phyloP scores from a whole-genome alignment of 257 asterid genomes.

The Echium plantagineum region DNA sequence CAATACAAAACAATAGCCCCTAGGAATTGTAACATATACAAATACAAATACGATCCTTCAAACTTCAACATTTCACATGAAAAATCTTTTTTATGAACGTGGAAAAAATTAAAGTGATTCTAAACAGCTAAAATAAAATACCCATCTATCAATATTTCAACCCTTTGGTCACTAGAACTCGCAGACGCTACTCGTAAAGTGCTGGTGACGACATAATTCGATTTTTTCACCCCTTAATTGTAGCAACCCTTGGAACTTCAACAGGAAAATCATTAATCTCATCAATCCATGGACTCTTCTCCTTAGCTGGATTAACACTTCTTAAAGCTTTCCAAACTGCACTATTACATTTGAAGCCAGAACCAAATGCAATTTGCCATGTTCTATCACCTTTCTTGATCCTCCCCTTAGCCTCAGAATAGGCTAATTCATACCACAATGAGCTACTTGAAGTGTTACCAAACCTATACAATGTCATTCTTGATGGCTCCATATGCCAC shows the following conservation, averaged over 20 bases:
- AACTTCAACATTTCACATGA: too few relatives aligned
- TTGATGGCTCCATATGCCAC: conserved; percentile 59
- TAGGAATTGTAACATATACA: too few relatives aligned
- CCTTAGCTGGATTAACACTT: conserved; percentile 19
- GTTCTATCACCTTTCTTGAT: conserved; percentile 29
- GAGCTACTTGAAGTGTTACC: conserved; percentile 58
- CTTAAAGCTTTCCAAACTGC: conserved; percentile 45
- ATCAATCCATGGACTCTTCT: conserved; percentile 35
- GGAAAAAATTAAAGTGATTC: too few relatives aligned
- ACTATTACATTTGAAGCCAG: conserved; percentile 54
- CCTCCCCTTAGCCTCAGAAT: conserved; percentile 36
- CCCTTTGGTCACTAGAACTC: too few relatives aligned
- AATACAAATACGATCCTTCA: too few relatives aligned
- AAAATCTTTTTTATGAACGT: too few relatives aligned
- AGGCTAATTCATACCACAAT: conserved; percentile 45
- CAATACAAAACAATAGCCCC: too few relatives aligned
- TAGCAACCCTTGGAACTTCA: conserved; percentile 3
- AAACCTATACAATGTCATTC: conserved; percentile 51
- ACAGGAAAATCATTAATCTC: conserved; percentile 36
- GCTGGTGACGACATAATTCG: too few relatives aligned
- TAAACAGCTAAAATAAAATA: too few relatives aligned
- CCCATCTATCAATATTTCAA: too few relatives aligned
- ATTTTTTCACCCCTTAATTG: too few relatives aligned
- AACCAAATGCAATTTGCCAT: conserved; percentile 57
- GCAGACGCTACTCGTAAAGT: too few relatives aligned